Conservation (phyloP, 2,329 filamentous ascomycete genomes). For the Ceratocystis variospora region DNA sequence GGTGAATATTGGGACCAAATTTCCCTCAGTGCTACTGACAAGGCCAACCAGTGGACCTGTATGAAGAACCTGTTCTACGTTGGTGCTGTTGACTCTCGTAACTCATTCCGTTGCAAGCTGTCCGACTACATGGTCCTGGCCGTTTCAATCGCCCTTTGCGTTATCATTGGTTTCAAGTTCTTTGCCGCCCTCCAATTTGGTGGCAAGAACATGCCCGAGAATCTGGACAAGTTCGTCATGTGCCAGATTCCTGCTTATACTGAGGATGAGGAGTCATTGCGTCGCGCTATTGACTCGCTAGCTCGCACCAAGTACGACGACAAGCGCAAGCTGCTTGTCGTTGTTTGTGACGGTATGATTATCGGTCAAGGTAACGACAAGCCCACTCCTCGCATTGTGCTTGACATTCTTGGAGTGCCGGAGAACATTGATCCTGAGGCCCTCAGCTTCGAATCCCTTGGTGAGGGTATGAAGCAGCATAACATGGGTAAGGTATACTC, state of each 20-base stretch:
- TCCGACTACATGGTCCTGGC: constrained; percentile 79
- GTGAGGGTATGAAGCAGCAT: constrained; percentile 92
- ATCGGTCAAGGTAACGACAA: constrained; percentile 96
- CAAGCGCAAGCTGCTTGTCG: constrained; percentile 85
- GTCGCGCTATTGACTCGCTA: constrained; percentile 91
- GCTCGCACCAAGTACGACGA: constrained; percentile 95
- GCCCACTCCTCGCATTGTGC: constrained; percentile 84
- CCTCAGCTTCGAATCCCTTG: constrained; percentile 89
- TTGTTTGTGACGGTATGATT: constrained; percentile 98
- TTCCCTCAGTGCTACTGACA: constrained; percentile 40
- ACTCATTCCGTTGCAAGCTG: constrained; percentile 72
- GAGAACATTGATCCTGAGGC: constrained; percentile 91
- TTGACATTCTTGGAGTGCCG: constrained; percentile 91
- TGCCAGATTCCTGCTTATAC: constrained; percentile 96
- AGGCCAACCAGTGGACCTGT: constrained; percentile 61
- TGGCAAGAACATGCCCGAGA: constrained; percentile 80
- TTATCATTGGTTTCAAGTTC: constrained; percentile 90
- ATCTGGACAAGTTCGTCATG: constrained; percentile 96
- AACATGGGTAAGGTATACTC: constrained; percentile 99
- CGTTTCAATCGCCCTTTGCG: constrained; percentile 65
- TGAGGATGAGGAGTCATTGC: constrained; percentile 92
- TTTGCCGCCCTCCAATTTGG: constrained; percentile 90
- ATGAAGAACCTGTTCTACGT: constrained; percentile 92
- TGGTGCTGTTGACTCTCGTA: constrained; percentile 80
- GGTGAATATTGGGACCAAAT: constrained; percentile 71